Evolutionary conservation across 1,284 basidiomycete species (phyloP).

Genomic region (Ceratorhiza oryzae-sativae): DNA sequence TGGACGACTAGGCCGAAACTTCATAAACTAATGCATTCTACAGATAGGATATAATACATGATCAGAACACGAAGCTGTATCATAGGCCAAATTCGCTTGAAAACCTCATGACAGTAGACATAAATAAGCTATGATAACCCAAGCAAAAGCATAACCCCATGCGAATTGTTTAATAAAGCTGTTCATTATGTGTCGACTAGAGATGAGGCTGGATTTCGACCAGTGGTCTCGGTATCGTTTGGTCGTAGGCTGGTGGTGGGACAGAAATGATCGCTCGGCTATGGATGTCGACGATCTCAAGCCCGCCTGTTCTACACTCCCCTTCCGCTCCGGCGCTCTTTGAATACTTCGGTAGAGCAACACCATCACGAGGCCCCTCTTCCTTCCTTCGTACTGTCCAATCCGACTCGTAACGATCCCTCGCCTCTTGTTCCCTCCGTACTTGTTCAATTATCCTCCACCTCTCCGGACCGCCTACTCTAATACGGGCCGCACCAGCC

Average conservation of each 20-base stretch:
- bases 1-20: no score
- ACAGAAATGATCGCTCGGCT: not conserved
- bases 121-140: not conserved
- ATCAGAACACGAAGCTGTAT: not conserved
- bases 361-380: not conserved
- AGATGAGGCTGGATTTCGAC: not conserved
- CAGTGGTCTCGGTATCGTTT: not conserved
- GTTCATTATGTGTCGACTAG: not conserved
- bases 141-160: not conserved
- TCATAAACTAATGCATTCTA: not conserved
- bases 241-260: conserved; percentile 31
- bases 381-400: conserved; percentile 16
- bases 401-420: not conserved
- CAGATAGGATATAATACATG: not conserved
- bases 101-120: not conserved
- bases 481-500: conserved; percentile 10
- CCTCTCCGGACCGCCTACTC: not conserved
- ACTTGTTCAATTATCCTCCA: conserved; percentile 28
- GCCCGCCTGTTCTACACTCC: not conserved
- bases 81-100: not conserved
- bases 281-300: not conserved
- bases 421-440: conserved; percentile 12
- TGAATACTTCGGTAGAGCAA: conserved; percentile 17
- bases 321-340: not conserved
- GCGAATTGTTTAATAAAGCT: not conserved